Evolutionary conservation across 306 rosid species (phyloP).

Genomic region (Macrotyloma uniflorum): DNA sequence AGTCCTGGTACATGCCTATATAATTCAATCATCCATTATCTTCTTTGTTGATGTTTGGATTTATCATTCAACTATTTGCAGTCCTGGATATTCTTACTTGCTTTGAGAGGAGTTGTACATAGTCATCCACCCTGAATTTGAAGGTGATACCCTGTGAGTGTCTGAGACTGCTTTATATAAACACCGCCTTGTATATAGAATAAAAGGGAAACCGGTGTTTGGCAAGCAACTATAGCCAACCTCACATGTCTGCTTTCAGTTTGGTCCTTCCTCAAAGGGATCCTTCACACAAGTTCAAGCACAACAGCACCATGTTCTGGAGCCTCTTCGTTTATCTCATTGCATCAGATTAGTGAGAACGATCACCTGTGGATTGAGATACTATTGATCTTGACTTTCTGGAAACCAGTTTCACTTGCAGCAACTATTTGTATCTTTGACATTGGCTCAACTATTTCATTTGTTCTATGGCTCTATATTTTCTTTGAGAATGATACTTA

Average conservation of each 20-base stretch:
- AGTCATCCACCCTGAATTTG: constrained; percentile 19
- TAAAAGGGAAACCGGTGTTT: constrained; percentile 43
- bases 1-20: constrained; percentile 5
- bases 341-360: constrained; percentile 27
- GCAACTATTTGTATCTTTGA: constrained; percentile 25
- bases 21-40: not conserved
- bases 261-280: not conserved
- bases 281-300: constrained; percentile 7
- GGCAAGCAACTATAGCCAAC: constrained; percentile 38
- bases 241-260: constrained; percentile 25
- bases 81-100: constrained; percentile 25
- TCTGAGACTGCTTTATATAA: not conserved
- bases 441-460: constrained; percentile 33
- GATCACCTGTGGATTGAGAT: constrained; percentile 21
- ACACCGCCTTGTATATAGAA: constrained; percentile 17
- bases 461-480: not conserved
- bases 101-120: constrained; percentile 32
- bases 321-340: constrained; percentile 2
- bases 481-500: not conserved
- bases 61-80: constrained; percentile 30
- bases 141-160: constrained; percentile 16
- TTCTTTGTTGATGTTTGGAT: constrained; percentile 22
- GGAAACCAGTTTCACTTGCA: constrained; percentile 32
- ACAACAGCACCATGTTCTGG: constrained; percentile 6
- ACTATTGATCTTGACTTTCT: constrained; percentile 18